A percentile compares a stretch with the other conserved stretches of the same genome.
phyloP scores from a whole-genome alignment of 495 filamentous ascomycete species.

The Xylaria curta region DNA sequence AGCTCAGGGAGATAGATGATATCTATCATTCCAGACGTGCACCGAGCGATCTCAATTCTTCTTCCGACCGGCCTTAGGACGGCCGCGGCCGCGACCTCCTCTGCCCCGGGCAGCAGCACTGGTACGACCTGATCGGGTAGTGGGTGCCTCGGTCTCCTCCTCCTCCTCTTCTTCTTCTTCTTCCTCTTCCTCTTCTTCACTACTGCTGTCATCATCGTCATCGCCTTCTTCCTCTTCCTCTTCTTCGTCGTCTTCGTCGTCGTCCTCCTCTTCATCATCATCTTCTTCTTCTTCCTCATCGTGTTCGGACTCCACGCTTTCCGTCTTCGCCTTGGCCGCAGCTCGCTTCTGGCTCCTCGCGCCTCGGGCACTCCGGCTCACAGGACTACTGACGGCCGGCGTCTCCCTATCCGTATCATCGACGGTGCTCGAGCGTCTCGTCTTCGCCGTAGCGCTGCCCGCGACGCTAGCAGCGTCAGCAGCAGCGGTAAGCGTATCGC shows the following conservation, averaged over 20 bases:
- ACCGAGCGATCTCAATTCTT: conserved; percentile 28
- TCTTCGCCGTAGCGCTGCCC: conserved; percentile 43
- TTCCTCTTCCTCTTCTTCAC: conserved; percentile 27
- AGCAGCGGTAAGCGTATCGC: conserved; percentile 33
- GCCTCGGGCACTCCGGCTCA: conserved; percentile 46
- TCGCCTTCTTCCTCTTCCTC: conserved; percentile 41
- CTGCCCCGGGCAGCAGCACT: conserved; percentile 23
- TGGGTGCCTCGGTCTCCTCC: conserved; percentile 26
- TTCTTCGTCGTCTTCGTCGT: conserved; percentile 37
- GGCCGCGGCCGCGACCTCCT: conserved; percentile 33
- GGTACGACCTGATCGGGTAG: conserved; percentile 31
- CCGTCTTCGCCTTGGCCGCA: conserved; percentile 44
- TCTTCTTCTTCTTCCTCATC: conserved; percentile 39
- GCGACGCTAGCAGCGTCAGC: conserved; percentile 35
- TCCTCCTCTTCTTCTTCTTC: conserved; percentile 35
- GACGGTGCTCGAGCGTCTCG: conserved; percentile 56
- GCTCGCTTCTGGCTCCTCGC: conserved; percentile 48
- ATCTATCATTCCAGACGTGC: not conserved
- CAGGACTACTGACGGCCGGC: conserved; percentile 43
- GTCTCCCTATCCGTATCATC: conserved; percentile 60
- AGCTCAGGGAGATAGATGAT: too few species aligned
- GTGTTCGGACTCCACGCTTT: conserved; percentile 34
- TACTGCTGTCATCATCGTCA: conserved; percentile 36
- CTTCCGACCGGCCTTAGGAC: conserved; percentile 38
- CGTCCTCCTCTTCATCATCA: conserved; percentile 39